Evolutionary conservation across 139 green algal species (phyloP).

Genomic region (Tetraselmis chui): DNA sequence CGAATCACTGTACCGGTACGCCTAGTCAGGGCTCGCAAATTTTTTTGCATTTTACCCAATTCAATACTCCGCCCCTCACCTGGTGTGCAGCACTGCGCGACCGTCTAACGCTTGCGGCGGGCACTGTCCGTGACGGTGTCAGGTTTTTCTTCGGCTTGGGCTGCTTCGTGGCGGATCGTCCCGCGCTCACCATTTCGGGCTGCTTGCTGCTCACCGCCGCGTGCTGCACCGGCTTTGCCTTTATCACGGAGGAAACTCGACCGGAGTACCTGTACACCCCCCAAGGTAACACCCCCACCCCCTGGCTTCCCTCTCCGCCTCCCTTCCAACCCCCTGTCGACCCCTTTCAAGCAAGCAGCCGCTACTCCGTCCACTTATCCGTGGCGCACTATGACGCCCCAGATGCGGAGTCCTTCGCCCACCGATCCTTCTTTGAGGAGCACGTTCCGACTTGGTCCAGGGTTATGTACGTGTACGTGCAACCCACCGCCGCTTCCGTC

Average conservation of each 20-base stretch:
- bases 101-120: no score
- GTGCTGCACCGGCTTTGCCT: background rate
- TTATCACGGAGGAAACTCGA: background rate
- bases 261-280: background rate
- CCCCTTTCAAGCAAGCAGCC: no score
- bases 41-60: no score
- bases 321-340: no score
- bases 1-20: no score
- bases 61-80: no score
- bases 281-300: background rate
- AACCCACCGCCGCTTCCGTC: no score
- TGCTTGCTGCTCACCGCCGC: background rate
- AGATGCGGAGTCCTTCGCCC: background rate
- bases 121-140: no score
- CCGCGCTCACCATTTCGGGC: background rate
- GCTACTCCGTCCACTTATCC: no score
- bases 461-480: background rate
- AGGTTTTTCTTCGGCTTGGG: background rate
- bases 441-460: background rate
- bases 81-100: no score
- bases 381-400: no score
- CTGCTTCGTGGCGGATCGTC: background rate
- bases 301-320: background rate
- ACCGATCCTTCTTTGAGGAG: background rate
- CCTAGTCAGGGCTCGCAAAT: no score